Evolutionary conservation across 225 moss, liverwort and hornwort species (phyloP).

Genomic region (Polytrichum commune): DNA sequence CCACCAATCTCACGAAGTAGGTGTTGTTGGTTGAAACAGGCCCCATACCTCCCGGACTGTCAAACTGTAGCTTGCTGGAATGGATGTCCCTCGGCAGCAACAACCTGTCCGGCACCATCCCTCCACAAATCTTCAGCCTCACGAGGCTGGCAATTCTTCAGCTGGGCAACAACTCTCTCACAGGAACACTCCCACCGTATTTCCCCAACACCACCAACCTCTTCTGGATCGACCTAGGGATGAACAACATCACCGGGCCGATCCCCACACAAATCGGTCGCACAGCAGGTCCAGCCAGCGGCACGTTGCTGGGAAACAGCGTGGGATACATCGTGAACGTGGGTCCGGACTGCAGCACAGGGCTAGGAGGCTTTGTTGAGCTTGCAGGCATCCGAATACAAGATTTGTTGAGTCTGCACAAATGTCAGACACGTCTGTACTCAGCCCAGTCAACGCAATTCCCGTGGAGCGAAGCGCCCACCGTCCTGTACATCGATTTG

Average conservation of each 20-base stretch:
- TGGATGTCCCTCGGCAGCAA: constrained; percentile 6
- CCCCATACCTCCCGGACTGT: constrained; percentile 17
- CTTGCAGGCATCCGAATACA: neutral
- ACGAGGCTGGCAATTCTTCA: neutral
- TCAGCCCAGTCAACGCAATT: neutral
- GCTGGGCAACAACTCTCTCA: constrained; percentile 9
- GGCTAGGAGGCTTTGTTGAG: neutral
- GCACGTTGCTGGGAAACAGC: neutral
- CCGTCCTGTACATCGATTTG: constrained; percentile 3
- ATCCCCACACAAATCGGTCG: constrained; percentile 13
- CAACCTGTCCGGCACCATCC: constrained; percentile 13
- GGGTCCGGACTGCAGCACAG: neutral
- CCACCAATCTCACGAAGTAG: neutral
- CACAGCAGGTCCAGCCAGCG: neutral
- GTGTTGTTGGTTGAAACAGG: constrained; percentile 11
- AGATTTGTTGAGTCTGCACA: neutral
- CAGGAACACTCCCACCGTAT: constrained; percentile 5
- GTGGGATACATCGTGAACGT: neutral
- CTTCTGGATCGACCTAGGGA: constrained; percentile 30
- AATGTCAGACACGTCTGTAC: neutral
- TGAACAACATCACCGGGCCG: constrained; percentile 31
- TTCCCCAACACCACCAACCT: constrained; percentile 7
- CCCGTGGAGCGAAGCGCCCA: neutral
- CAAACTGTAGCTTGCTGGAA: neutral
- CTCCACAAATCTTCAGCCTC: constrained; percentile 3